These are phyloP conservation scores for Blastocystis sp. DNA, from an alignment of 352 stramenopile genomes.

Conservation along the genomic window DNA sequence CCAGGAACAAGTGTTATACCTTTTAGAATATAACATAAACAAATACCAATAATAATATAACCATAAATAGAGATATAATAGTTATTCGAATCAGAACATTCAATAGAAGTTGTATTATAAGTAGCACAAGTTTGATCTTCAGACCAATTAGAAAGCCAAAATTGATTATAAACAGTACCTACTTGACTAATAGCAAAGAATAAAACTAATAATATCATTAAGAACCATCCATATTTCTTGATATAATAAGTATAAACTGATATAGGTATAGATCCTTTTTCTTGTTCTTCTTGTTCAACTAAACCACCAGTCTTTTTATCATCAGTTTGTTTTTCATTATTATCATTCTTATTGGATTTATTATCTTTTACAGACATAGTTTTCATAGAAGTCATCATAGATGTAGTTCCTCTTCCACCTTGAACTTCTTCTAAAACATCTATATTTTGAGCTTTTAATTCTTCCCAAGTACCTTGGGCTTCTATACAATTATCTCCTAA, in stretches of 20 bases:
- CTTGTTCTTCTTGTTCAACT: conserved; percentile 17
- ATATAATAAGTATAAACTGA: conserved; percentile 34
- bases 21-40: background rate
- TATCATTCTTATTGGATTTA: background rate
- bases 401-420: conserved; percentile 5
- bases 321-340: no score
- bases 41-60: background rate
- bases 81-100: background rate
- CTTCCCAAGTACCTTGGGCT: conserved; percentile 47
- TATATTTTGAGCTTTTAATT: conserved; percentile 41
- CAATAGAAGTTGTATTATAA: background rate
- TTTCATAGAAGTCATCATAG: no score
- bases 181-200: background rate
- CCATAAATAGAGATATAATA: background rate
- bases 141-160: conserved; percentile 24
- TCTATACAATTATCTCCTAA: conserved; percentile 46
- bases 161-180: background rate
- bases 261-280: background rate
- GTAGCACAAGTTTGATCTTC: background rate
- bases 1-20: conserved; percentile 39
- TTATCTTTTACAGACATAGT: background rate
- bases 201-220: conserved; percentile 2
- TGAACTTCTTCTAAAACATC: conserved; percentile 38
- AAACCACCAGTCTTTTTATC: conserved; percentile 43
- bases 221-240: conserved; percentile 11